A percentile compares a stretch with the other conserved stretches of the same genome.
Evolutionary conservation across 1,284 basidiomycete genomes (phyloP).

Genomic region (Boletus calvinii): DNA sequence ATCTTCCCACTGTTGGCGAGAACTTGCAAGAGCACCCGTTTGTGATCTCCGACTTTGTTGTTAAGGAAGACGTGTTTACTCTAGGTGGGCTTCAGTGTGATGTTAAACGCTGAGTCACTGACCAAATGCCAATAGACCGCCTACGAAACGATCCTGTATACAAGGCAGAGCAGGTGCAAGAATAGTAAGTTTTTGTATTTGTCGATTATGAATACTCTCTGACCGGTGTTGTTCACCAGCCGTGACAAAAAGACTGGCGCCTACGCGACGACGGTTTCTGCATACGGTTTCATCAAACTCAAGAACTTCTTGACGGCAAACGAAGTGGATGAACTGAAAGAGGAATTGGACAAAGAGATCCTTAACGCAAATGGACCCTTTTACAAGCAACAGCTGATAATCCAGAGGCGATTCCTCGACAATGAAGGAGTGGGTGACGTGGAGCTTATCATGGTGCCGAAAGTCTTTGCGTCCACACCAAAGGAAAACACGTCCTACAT

Average conservation of each 20-base stretch:
- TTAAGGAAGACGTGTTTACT: conserved; percentile 21
- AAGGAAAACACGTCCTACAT: conserved; percentile 17
- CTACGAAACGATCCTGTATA: conserved; percentile 20
- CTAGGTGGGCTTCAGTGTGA: conserved; percentile 11
- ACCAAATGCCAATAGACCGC: conserved; percentile 1
- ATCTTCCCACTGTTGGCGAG: conserved; percentile 21
- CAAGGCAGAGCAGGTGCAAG: conserved; percentile 9
- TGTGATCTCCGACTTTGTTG: conserved; percentile 17
- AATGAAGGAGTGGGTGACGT: conserved; percentile 14
- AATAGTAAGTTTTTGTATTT: conserved; percentile 16
- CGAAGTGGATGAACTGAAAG: conserved; percentile 19
- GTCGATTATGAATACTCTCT: background rate
- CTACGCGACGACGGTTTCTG: conserved; percentile 20
- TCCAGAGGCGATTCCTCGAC: conserved; percentile 13
- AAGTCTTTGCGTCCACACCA: conserved; percentile 13
- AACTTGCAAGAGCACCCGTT: conserved; percentile 21
- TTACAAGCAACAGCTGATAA: conserved; percentile 17
- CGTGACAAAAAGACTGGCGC: conserved; percentile 14
- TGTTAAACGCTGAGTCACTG: rapidly evolving
- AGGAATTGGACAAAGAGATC: conserved; percentile 15
- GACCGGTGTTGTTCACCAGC: background rate
- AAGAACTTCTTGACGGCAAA: conserved; percentile 14
- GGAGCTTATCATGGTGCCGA: conserved; percentile 23
- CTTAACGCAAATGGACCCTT: conserved; percentile 1
- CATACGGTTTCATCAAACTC: conserved; percentile 23